Evolutionary conservation across 2,329 filamentous ascomycete genomes (phyloP), one percentile per base, ranked within the genome.

Genomic region (Cryphonectria parasitica): DNA sequence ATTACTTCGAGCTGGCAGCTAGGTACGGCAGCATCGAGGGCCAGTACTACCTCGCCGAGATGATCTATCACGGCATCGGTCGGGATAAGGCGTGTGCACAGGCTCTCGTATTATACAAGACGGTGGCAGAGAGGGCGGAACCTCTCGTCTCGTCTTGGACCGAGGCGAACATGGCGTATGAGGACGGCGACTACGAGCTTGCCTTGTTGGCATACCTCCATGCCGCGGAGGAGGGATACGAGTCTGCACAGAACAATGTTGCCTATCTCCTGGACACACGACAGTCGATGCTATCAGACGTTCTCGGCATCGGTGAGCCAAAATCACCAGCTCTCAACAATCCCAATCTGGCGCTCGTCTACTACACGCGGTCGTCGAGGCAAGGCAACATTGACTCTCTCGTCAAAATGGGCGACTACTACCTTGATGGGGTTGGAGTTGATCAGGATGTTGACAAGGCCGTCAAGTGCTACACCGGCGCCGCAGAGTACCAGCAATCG

Each of bases 331-430:
- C 88, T 11, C 80, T 89, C 10, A 80, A 85, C 67, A 86, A 90
- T 74, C 82, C 87, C 1, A 78, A 80, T 6, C 81, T 97, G 3
- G 94, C 94, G 1, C 86, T 99, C 65, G 91, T 97, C 49, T 96
- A 97, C 82, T 99, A 95, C 93, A 98, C 95, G 0, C 90, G 96
- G 49, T 98, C 95, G 13, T 94, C 96, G 2, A 92, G 94, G 74
- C 97, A 99, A 79, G 88, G 91, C 63, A 99, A 99, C 75, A 91
- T 97, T 62, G 96, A 99, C 81, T 93, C 95, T 0, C 86, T 97
- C 73, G 92, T 99, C 74, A 99, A 99, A 82, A 97, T 98, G 92
- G 96, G 96, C 54, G 97, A 99, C 81, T 98, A 98, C 81, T 98
- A 99, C 80, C 90, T 97, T 43, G 82, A 89, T 69, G 96, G 96